Conservation (phyloP, 352 stramenopile species). For the Globisporangium yorkense region DNA sequence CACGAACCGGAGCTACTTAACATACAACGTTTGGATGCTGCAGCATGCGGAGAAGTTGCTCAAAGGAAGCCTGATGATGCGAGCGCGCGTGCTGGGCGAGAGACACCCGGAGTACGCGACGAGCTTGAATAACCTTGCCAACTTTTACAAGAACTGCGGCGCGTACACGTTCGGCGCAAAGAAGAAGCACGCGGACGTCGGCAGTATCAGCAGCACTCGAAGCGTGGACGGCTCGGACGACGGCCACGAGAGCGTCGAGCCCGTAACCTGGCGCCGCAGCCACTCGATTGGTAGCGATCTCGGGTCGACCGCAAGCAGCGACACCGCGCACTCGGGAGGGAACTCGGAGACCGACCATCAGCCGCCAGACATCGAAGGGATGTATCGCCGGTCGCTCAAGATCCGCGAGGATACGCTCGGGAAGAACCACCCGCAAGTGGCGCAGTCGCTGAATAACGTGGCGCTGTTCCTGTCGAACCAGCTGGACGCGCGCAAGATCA, state of each 20-base stretch:
- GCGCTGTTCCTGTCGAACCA: slow-evolving; percentile 67
- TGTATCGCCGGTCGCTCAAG: slow-evolving; percentile 74
- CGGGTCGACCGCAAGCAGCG: slow-evolving; percentile 10
- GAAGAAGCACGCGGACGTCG: slow-evolving; percentile 4
- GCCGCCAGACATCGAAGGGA: slow-evolving; percentile 48
- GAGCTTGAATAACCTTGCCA: slow-evolving; percentile 79
- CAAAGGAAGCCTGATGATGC: slow-evolving; percentile 67
- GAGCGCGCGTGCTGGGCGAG: slow-evolving; percentile 61
- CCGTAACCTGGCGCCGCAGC: neutral
- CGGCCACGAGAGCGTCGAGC: slow-evolving; percentile 5
- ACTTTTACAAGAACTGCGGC: slow-evolving; percentile 78
- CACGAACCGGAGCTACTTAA: slow-evolving; percentile 58
- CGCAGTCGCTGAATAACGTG: slow-evolving; percentile 78
- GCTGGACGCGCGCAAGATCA: slow-evolving; percentile 45
- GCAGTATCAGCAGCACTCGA: slow-evolving; percentile 5
- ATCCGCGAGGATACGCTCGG: slow-evolving; percentile 66
- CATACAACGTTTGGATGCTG: slow-evolving; percentile 74
- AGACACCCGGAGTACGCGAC: slow-evolving; percentile 77
- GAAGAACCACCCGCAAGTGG: slow-evolving; percentile 69
- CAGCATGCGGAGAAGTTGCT: slow-evolving; percentile 64
- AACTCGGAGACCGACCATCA: slow-evolving; percentile 12
- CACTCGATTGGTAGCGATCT: slow-evolving; percentile 9
- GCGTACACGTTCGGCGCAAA: slow-evolving; percentile 12
- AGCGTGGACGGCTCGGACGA: slow-evolving; percentile 15
- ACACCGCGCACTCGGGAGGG: slow-evolving; percentile 5